These are phyloP conservation scores for Physcomitrium patens DNA, from an alignment of 225 moss, liverwort and hornwort species.

Conservation along the genomic window DNA sequence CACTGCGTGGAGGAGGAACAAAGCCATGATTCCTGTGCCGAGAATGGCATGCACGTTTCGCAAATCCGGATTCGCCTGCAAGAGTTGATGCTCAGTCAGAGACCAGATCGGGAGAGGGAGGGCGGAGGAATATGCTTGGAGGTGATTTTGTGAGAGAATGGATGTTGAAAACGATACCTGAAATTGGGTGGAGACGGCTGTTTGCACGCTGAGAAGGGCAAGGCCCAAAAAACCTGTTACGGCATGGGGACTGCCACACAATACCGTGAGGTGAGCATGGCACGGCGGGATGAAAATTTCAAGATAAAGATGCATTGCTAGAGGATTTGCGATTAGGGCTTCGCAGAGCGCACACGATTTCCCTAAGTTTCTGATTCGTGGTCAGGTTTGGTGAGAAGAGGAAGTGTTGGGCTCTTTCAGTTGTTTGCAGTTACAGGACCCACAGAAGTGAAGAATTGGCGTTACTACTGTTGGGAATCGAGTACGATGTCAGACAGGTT, in stretches of 20 bases:
- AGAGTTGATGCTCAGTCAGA: not conserved
- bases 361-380: no score
- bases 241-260: conserved; percentile 41
- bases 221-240: conserved; percentile 44
- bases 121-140: no score
- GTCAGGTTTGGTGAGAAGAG: no score
- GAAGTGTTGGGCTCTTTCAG: no score
- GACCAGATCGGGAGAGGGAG: no score
- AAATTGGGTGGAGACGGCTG: conserved; percentile 39
- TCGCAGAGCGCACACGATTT: no score
- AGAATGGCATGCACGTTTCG: conserved; percentile 43
- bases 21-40: conserved; percentile 39
- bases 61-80: conserved; percentile 45
- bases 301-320: no score
- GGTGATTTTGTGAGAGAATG: not conserved
- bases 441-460: not conserved
- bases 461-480: not conserved
- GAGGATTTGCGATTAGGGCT: no score
- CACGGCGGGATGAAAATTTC: no score
- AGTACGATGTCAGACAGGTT: not conserved
- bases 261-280: not conserved
- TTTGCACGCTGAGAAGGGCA: conserved; percentile 34
- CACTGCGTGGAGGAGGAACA: conserved; percentile 48
- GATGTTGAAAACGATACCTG: conserved; percentile 28
- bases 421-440: not conserved